These are phyloP conservation scores for Filobasidium wieringae DNA, from an alignment of 768 basidiomycete genomes.

Conservation along the genomic window DNA sequence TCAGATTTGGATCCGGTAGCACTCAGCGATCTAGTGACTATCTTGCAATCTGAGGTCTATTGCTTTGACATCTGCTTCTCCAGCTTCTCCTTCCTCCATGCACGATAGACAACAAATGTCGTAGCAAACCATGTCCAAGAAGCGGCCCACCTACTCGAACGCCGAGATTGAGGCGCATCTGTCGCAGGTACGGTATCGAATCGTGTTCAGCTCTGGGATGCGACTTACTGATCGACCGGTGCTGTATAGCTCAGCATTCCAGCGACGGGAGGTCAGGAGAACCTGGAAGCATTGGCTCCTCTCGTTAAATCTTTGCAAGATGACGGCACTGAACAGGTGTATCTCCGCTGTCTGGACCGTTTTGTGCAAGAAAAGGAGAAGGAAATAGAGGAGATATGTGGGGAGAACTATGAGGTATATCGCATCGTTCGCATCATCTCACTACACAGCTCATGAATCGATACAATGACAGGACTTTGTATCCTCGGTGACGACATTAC, in stretches of 20 bases:
- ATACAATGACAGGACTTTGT: constrained; percentile 63
- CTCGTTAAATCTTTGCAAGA: constrained; percentile 87
- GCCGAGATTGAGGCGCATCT: constrained; percentile 37
- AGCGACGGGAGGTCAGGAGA: constrained; percentile 55
- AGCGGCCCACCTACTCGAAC: constrained; percentile 25
- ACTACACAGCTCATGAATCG: not conserved
- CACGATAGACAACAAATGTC: too few species aligned
- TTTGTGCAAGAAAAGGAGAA: constrained; percentile 88
- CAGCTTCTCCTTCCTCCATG: too few species aligned
- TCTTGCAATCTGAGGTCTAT: too few species aligned
- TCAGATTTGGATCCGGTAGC: too few species aligned
- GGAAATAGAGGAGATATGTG: constrained; percentile 92
- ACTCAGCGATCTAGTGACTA: too few species aligned
- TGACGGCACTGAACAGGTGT: constrained; percentile 75
- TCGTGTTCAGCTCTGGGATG: not conserved
- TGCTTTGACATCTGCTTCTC: too few species aligned
- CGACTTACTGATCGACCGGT: too few species aligned
- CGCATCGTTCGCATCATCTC: not conserved
- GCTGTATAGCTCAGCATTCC: not conserved
- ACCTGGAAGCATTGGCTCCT: constrained; percentile 87
- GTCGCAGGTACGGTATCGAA: constrained; percentile 22
- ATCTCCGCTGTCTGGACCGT: constrained; percentile 69
- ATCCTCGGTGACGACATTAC: constrained; percentile 86
- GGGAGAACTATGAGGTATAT: constrained; percentile 68
- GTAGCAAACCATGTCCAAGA: constrained; percentile 11